Evolutionary conservation across 352 stramenopile species (phyloP), one percentile per base, ranked within the genome.

Genomic region (Globisporangium takayamanum): DNA sequence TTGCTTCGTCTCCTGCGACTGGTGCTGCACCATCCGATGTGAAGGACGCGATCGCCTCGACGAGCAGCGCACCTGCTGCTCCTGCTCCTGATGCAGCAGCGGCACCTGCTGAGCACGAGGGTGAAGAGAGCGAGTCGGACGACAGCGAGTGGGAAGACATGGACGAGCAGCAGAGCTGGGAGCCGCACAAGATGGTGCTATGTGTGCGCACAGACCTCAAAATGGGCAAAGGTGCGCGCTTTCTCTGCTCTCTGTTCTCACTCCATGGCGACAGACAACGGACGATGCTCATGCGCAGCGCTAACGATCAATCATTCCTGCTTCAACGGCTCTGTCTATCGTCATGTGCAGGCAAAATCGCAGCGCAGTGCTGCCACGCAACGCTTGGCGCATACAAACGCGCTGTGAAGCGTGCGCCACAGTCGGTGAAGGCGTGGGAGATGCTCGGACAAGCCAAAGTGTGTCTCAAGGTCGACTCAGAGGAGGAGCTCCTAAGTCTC

Each of bases 361-460:
- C 85, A 12, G 85, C 85, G 26, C 85, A 95, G 67, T 93, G 85
- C 63, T 92, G 85, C 63, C 85, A 95, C 63, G 95, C 95, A 50
- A 96, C 92, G 44, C 85, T 98, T 8, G 95, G 92, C 28, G 96
- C 92, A 22, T 98, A 98, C 78, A 98, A 98, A 68, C 87, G 89
- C 42, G 89, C 94, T 14, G n/a, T 85, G 25, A 90, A 89, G 67
- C 75, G 79, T 25, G 87, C 79, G 25, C 83, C 85, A 5, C 78
- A 86, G 14, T 77, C 80, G 2, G 68, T 93, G 48, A 68, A 72
- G 15, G 72, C 77, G 1, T 95, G 85, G 85, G 85, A 95, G 62
- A 87, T 83, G 72, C 66, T 93, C 18, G 85, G 85, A 2, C 85
- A 95, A 63, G 83, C 85, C 22, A 95, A 95, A 58, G 85, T 95